Percentiles rank a stretch among this genome's conserved stretches.
phyloP scores from a whole-genome alignment of 306 rosid genomes.

The Heteromeles arbutifolia region DNA sequence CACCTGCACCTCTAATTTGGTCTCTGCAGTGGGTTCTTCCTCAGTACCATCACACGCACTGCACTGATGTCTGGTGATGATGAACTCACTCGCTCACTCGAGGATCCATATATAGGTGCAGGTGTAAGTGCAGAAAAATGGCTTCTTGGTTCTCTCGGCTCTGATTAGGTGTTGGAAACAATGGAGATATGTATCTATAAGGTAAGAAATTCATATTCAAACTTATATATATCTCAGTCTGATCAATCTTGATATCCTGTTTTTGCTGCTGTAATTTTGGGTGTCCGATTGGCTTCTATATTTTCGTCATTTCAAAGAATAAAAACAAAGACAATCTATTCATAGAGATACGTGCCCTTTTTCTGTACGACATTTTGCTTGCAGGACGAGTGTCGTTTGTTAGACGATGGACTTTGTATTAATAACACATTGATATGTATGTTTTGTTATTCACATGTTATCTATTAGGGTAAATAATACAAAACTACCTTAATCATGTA shows the following conservation, averaged over 20 bases:
- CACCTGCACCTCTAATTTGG: conserved; percentile 42
- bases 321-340: background rate
- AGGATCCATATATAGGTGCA: conserved; percentile 18
- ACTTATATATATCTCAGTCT: background rate
- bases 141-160: background rate
- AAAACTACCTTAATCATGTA: too few relatives aligned
- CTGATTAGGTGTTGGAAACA: background rate
- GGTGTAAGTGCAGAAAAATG: conserved; percentile 27
- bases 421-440: too few relatives aligned
- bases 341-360: background rate
- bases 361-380: too few relatives aligned
- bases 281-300: too few relatives aligned
- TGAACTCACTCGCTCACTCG: background rate
- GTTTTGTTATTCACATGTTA: too few relatives aligned
- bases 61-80: background rate
- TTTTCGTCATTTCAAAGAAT: too few relatives aligned
- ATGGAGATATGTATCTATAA: too few relatives aligned
- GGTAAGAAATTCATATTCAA: background rate
- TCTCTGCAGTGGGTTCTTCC: background rate
- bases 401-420: too few relatives aligned
- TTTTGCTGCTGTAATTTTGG: too few relatives aligned
- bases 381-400: too few relatives aligned
- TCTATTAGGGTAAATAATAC: too few relatives aligned
- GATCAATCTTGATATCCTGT: background rate
- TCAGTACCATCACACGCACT: background rate